Evolutionary conservation across 2,329 filamentous ascomycete genomes (phyloP).

Genomic region (Malbranchea zuffiana): DNA sequence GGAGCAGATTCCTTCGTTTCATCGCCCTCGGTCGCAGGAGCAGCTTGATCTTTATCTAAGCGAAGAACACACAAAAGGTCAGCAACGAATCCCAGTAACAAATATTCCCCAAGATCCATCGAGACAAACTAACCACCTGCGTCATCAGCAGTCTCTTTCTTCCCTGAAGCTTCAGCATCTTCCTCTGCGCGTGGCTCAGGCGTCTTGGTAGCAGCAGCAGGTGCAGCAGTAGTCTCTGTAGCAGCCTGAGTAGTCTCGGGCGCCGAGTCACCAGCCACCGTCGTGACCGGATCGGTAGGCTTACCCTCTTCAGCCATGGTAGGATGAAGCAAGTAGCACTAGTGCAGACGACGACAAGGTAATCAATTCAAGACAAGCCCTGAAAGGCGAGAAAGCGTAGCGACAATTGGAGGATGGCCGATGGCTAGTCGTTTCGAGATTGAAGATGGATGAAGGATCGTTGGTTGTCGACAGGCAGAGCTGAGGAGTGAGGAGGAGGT

Average conservation of each 20-base stretch:
- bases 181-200: conserved; percentile 19
- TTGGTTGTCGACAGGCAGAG: neutral
- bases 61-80: conserved; percentile 2
- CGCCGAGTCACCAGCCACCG: conserved; percentile 24
- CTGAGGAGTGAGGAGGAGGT: conserved; percentile 6
- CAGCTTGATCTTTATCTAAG: conserved; percentile 19
- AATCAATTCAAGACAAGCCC: conserved; percentile 4
- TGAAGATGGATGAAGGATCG: conserved; percentile 2
- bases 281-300: conserved; percentile 23
- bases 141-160: conserved; percentile 22
- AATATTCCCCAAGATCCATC: neutral
- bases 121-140: conserved; percentile 21
- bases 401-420: too few relatives aligned
- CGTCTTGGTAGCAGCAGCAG: conserved; percentile 16
- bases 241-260: conserved; percentile 14
- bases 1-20: conserved; percentile 20
- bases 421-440: too few relatives aligned
- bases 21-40: conserved; percentile 9
- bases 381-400: neutral
- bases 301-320: conserved; percentile 32
- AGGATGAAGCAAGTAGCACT: conserved; percentile 3
- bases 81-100: neutral
- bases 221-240: conserved; percentile 17
- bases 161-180: conserved; percentile 17
- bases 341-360: neutral